phyloP scores from a whole-genome alignment of 1,284 basidiomycete genomes.

The Marasmius oreades region DNA sequence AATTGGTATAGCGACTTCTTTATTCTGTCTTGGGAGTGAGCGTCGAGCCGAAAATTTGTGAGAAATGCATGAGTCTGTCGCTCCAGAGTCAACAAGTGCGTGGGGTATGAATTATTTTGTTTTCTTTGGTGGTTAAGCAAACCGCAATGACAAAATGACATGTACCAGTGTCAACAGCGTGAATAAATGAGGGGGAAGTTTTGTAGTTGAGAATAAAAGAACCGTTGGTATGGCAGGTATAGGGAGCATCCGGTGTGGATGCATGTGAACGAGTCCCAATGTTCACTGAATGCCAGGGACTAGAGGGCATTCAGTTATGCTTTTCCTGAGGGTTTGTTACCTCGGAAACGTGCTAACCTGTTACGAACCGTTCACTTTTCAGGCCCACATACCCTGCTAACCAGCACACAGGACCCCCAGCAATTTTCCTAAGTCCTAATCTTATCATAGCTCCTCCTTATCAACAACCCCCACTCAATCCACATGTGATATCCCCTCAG shows the following conservation, averaged over 20 bases:
- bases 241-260: no score
- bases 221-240: no score
- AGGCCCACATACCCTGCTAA: no score
- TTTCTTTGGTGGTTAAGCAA: conserved; percentile 14
- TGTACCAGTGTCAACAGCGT: conserved; percentile 9
- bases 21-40: conserved; percentile 4
- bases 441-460: no score
- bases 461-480: no score
- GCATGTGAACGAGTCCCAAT: no score
- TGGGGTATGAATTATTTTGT: conserved; percentile 20
- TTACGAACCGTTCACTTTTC: no score
- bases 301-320: conserved; percentile 4
- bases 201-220: background rate
- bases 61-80: no score
- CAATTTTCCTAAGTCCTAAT: no score
- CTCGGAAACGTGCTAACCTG: background rate
- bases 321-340: conserved; percentile 4
- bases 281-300: conserved; percentile 7
- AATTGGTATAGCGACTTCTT: background rate
- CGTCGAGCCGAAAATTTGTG: conserved; percentile 26
- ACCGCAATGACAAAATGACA: conserved; percentile 30
- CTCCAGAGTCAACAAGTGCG: conserved; percentile 18
- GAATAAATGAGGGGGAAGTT: conserved; percentile 4
- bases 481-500: no score
- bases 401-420: no score